Evolutionary conservation across 768 basidiomycete species (phyloP).

Genomic region (Boletus tomentosulus): DNA sequence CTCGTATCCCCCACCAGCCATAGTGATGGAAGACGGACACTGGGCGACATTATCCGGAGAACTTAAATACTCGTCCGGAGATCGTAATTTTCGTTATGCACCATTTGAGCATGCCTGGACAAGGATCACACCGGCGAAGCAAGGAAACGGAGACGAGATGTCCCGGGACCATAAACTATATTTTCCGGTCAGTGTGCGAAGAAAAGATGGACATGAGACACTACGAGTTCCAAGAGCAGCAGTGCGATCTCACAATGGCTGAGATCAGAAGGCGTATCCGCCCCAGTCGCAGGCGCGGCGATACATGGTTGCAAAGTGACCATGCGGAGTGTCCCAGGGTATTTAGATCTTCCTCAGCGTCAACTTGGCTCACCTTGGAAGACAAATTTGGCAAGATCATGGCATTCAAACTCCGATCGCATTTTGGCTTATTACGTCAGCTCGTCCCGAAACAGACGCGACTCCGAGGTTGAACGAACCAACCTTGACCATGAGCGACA

Average conservation of each 20-base stretch:
- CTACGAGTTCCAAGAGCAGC: background rate
- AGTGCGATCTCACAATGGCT: background rate
- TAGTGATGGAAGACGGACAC: slow-evolving; percentile 1
- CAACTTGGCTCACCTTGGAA: too few relatives aligned
- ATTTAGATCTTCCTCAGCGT: background rate
- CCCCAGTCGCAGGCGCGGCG: background rate
- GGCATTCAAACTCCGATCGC: background rate
- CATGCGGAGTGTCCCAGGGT: background rate
- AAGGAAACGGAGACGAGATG: background rate
- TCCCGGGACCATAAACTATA: background rate
- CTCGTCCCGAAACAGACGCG: background rate
- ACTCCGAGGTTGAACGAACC: background rate
- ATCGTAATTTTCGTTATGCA: too few relatives aligned
- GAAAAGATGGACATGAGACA: background rate
- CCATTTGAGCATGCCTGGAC: background rate
- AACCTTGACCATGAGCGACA: slow-evolving; percentile 26
- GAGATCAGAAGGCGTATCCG: background rate
- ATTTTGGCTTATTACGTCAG: background rate
- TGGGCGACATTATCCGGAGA: background rate
- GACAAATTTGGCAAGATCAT: background rate
- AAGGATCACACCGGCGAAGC: background rate
- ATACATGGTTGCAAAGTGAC: background rate
- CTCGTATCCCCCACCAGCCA: slow-evolving; percentile 20
- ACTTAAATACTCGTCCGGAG: background rate
- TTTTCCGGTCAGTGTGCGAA: background rate